These are phyloP conservation scores for Chaetomium sp. DNA, from an alignment of 2,329 filamentous ascomycete species.

Conservation along the genomic window DNA sequence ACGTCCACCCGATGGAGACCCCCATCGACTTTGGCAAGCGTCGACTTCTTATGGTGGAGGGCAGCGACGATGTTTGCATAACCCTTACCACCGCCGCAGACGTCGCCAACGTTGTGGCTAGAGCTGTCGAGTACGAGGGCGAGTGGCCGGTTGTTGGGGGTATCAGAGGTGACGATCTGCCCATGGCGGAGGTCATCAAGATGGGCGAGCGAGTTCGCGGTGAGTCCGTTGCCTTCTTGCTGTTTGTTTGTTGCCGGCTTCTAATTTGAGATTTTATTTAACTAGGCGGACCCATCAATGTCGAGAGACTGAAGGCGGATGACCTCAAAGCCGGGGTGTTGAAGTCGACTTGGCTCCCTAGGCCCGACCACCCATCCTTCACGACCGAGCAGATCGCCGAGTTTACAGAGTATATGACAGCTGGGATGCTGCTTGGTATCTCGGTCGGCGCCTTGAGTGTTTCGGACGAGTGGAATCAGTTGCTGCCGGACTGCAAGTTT, in stretches of 20 bases:
- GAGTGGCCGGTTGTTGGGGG: constrained; percentile 47
- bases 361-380: constrained; percentile 37
- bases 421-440: constrained; percentile 36
- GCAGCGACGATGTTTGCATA: constrained; percentile 36
- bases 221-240: constrained; percentile 24
- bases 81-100: constrained; percentile 43
- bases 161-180: constrained; percentile 41
- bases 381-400: constrained; percentile 35
- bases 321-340: constrained; percentile 38
- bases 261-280: background rate
- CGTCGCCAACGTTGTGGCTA: constrained; percentile 41
- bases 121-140: constrained; percentile 44
- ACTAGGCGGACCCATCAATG: constrained; percentile 35
- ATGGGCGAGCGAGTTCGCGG: constrained; percentile 42
- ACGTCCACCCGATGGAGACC: constrained; percentile 41
- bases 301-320: constrained; percentile 39
- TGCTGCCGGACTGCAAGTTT: constrained; percentile 43
- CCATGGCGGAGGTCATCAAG: constrained; percentile 38
- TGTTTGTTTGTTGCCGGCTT: background rate
- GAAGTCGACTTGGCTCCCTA: constrained; percentile 36
- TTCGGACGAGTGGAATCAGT: constrained; percentile 41
- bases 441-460: constrained; percentile 35
- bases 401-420: constrained; percentile 31
- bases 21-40: constrained; percentile 43
- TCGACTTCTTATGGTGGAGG: constrained; percentile 39